Conservation (phyloP, 108 stramenopile genomes). For the Discostella pseudostelligera region DNA sequence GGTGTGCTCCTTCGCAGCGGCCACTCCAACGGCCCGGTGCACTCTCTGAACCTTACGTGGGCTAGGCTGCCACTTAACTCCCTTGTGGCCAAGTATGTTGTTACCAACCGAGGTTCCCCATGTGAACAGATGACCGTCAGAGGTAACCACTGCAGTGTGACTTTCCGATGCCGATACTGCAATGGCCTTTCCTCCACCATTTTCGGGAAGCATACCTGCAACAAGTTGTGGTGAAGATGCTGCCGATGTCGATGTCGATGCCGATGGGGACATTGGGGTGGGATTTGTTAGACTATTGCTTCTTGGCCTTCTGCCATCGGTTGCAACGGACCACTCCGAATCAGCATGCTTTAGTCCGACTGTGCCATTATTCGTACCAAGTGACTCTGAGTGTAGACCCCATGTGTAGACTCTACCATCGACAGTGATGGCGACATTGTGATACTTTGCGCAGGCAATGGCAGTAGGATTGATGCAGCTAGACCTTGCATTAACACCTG, state of each 20-base stretch:
- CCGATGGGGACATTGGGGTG: not conserved
- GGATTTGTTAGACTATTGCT: conserved; percentile 14
- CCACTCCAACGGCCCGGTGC: conserved; percentile 71
- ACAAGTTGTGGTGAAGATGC: conserved; percentile 71
- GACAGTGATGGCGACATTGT: conserved; percentile 83
- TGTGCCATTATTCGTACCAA: conserved; percentile 41
- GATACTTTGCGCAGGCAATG: conserved; percentile 76
- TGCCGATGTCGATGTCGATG: not conserved
- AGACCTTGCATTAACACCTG: conserved; percentile 17
- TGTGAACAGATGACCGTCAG: conserved; percentile 72
- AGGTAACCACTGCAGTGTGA: conserved; percentile 75
- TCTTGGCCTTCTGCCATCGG: conserved; percentile 17
- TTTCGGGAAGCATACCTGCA: conserved; percentile 74
- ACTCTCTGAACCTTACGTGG: conserved; percentile 76
- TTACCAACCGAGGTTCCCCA: conserved; percentile 74
- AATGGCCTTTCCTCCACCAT: conserved; percentile 79
- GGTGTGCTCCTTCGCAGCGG: conserved; percentile 82
- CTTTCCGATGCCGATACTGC: conserved; percentile 75
- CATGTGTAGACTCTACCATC: conserved; percentile 93
- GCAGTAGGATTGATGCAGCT: conserved; percentile 63
- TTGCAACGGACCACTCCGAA: conserved; percentile 19
- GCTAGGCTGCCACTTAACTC: conserved; percentile 69
- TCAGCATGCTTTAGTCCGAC: not conserved
- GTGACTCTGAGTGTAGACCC: conserved; percentile 78
- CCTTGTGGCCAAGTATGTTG: conserved; percentile 74